phyloP scores from a whole-genome alignment of 805 yeast genomes.

The Kuraishia piskuri region DNA sequence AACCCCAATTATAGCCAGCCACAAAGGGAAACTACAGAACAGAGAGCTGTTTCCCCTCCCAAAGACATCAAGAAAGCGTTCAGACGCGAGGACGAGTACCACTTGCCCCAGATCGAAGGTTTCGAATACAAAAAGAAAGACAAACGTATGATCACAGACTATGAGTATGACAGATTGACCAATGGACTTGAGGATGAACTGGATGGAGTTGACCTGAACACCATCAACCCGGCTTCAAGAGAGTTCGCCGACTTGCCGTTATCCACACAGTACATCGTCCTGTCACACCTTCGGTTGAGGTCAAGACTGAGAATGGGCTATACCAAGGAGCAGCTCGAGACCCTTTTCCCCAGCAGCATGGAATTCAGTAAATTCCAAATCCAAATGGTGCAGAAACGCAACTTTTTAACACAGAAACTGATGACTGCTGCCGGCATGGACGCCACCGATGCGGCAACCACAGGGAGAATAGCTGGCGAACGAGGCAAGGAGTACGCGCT shows the following conservation, averaged over 20 bases:
- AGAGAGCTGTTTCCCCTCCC: background rate
- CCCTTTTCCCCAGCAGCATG: constrained; percentile 73
- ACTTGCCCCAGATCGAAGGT: constrained; percentile 63
- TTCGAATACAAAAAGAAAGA: constrained; percentile 50
- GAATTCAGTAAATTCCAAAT: constrained; percentile 92
- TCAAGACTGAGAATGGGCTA: constrained; percentile 95
- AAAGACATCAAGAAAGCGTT: constrained; percentile 22
- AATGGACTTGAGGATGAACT: constrained; percentile 50
- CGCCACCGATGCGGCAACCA: constrained; percentile 29
- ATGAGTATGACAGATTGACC: constrained; percentile 57
- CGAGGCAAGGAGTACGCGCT: constrained; percentile 68
- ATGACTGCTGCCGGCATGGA: constrained; percentile 82
- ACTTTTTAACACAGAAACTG: constrained; percentile 78
- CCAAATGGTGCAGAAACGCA: constrained; percentile 85
- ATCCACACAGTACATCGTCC: constrained; percentile 79
- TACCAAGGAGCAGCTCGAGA: constrained; percentile 77
- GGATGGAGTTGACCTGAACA: constrained; percentile 60
- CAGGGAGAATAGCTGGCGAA: constrained; percentile 75
- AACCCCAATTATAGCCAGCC: constrained; percentile 6
- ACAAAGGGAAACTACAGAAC: background rate
- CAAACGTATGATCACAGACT: constrained; percentile 63
- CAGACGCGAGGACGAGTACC: constrained; percentile 70
- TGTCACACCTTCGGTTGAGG: constrained; percentile 73
- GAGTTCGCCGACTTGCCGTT: constrained; percentile 74
- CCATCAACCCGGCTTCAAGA: constrained; percentile 75